Percentiles rank a stretch among this genome's conserved stretches.
phyloP scores from a whole-genome alignment of 1,284 basidiomycete genomes.

The Psilocybe mexicana region DNA sequence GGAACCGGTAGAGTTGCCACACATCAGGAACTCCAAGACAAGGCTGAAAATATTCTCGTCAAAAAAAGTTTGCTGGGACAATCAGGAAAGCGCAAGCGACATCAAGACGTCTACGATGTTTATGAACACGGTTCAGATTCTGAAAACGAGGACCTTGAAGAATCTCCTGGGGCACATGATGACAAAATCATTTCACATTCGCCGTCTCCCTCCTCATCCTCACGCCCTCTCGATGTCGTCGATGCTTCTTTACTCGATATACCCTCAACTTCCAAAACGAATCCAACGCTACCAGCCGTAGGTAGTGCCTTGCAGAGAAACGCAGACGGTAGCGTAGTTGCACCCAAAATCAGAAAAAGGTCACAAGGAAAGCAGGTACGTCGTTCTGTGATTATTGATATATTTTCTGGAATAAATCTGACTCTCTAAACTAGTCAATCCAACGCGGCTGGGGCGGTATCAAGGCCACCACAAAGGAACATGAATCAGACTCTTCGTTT shows the following conservation, averaged over 20 bases:
- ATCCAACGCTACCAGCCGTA: conserved; percentile 29
- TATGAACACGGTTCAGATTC: conserved; percentile 31
- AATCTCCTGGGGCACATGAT: neutral
- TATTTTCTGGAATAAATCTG: neutral
- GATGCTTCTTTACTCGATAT: conserved; percentile 8
- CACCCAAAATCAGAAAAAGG: conserved; percentile 43
- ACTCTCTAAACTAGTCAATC: conserved; percentile 33
- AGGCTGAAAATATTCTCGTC: conserved; percentile 60
- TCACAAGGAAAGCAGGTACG: conserved; percentile 23
- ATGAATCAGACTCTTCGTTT: conserved; percentile 64
- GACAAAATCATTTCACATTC: neutral
- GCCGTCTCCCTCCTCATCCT: neutral
- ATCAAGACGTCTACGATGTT: conserved; percentile 35
- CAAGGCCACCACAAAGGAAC: conserved; percentile 18
- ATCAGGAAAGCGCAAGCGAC: conserved; percentile 48
- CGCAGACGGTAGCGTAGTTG: conserved; percentile 52
- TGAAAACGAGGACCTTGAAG: conserved; percentile 17
- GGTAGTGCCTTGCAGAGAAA: conserved; percentile 63
- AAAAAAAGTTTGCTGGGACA: conserved; percentile 52
- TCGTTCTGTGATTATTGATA: neutral
- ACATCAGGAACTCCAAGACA: conserved; percentile 59
- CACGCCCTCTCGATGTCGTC: conserved; percentile 5
- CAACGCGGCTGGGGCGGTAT: conserved; percentile 34
- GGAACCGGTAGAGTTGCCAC: conserved; percentile 68
- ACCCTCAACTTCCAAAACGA: conserved; percentile 2